Conservation (phyloP, 768 basidiomycete genomes). For the Tulasnella sp. region DNA sequence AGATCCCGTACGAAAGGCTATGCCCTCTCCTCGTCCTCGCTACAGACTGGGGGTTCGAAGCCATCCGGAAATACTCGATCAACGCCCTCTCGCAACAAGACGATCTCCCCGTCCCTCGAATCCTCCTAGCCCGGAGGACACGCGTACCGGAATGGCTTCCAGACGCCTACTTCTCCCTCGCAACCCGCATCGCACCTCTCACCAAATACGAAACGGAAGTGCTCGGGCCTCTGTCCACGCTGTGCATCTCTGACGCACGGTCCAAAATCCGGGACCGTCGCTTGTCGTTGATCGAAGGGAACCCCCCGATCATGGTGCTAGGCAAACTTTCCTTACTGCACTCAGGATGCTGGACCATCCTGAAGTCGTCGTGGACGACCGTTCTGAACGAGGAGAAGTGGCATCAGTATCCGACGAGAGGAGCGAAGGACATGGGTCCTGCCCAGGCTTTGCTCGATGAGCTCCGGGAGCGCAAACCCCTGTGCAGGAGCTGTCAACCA, state of each 20-base stretch:
- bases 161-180: not conserved
- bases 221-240: not conserved
- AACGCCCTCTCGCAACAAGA: not conserved
- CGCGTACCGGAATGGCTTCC: not conserved
- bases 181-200: not conserved
- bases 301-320: not conserved
- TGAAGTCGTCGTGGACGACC: not conserved
- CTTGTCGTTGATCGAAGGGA: not conserved
- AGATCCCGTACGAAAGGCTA: not conserved
- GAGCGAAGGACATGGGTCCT: not conserved
- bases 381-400: not conserved
- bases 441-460: not conserved
- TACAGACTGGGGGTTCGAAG: not conserved
- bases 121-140: not conserved
- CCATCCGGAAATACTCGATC: not conserved
- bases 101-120: not conserved
- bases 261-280: not conserved
- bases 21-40: not conserved
- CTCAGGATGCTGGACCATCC: not conserved
- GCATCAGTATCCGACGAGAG: not conserved
- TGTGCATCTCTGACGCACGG: not conserved
- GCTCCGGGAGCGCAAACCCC: not conserved
- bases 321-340: not conserved
- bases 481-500: not conserved
- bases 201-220: not conserved